Percentiles rank a stretch among this genome's conserved stretches.
phyloP scores from a whole-genome alignment of 768 basidiomycete species.

The Kwoniella bestiolae region DNA sequence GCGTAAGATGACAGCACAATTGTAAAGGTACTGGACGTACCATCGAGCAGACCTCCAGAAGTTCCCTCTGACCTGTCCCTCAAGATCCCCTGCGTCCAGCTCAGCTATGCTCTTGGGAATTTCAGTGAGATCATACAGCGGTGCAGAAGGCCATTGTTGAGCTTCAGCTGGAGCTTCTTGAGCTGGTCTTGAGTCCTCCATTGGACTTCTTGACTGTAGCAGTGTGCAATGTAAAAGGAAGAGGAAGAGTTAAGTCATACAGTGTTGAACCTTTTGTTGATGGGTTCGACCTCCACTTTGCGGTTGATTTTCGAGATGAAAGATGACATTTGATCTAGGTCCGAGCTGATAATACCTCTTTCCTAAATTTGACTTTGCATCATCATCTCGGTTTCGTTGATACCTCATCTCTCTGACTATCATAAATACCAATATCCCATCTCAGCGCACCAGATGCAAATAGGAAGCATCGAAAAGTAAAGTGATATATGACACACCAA shows the following conservation, averaged over 20 bases:
- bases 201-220: neutral
- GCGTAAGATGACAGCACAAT: neutral
- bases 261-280: too few species aligned
- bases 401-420: too few species aligned
- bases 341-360: too few species aligned
- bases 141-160: constrained; percentile 25
- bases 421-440: too few species aligned
- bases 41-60: constrained; percentile 67
- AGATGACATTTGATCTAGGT: too few species aligned
- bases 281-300: constrained; percentile 17
- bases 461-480: too few species aligned
- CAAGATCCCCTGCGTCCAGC: constrained; percentile 13
- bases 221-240: neutral
- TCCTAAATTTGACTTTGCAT: too few species aligned
- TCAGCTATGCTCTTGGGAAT: neutral
- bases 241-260: too few species aligned
- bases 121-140: constrained; percentile 24
- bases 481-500: too few species aligned
- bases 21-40: constrained; percentile 58
- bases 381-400: too few species aligned
- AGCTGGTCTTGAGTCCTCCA: neutral
- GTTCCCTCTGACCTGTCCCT: constrained; percentile 55
- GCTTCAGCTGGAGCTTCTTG: neutral
- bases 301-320: neutral
- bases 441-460: too few species aligned